Base-by-base conservation (phyloP, 2,329 filamentous ascomycete genomes). In the Zymoseptoria passerinii region DNA sequence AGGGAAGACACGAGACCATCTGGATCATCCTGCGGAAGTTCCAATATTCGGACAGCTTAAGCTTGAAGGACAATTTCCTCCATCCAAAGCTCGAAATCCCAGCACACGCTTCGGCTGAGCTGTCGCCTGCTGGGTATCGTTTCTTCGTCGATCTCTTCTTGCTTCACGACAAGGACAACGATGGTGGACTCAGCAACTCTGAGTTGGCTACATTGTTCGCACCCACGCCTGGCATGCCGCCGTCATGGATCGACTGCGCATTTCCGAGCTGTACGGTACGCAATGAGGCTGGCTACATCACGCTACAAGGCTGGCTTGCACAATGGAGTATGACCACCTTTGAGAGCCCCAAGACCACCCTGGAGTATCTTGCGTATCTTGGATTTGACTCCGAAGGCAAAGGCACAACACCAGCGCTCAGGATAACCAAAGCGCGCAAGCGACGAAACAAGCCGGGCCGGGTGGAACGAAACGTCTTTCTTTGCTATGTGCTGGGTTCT, bases 321-420 rank as follows among this genome's bases (percentile, higher is more conserved):
- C 94, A 99, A 69, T 99, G 94, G 94, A 96, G 92, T 72, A 99
- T 99, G 94, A 99, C 94, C 0, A 99, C 94, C 0, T 99, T 97
- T 68, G 85, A 95, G 60, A 92, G 95, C 58, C 92, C 94, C 10
- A 95, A 94, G 71, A 96, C 90, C 0, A 97, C 94, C 0, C 81
- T 99, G 3, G 92, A 95, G 67, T 99, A 99, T 72, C 84, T 99
- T 2, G 94, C 94, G 2, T 96, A 96, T 71, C 85, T 99, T 1
- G 94, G 94, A 1, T 99, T 96, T 68, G 94, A 97, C 71, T 78
- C 84, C 1, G 88, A 88, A 66, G 76, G 78, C 58, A 88, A 87
- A 58, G 86, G 88, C 48, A 85, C 86, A 0, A 90, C 89, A 1
- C 90, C 90, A 0, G 94, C 94, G 2, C 79, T 99, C 49, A 96